A percentile compares a stretch with the other conserved stretches of the same genome.
Evolutionary conservation across 176 grass and related monocot genomes (phyloP).

Genomic region (Hordeum marinum): DNA sequence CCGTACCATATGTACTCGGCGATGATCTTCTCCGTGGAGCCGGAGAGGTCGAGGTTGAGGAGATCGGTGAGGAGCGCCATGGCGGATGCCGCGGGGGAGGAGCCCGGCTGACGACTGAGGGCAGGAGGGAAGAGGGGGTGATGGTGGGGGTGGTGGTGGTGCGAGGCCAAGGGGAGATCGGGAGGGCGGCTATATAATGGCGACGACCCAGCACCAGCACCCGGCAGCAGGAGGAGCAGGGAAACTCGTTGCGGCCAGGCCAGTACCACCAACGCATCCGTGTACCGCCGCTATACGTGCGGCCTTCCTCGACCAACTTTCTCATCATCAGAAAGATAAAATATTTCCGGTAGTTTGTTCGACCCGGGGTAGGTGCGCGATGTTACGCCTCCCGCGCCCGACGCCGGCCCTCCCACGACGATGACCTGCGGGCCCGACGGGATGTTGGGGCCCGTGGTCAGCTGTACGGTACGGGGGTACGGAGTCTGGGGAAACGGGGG

Average conservation of each 20-base stretch:
- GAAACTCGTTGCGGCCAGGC: neutral
- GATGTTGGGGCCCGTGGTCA: accelerated
- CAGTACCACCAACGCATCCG: neutral
- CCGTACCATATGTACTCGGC: conserved; percentile 98
- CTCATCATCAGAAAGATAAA: neutral
- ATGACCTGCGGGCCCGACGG: neutral
- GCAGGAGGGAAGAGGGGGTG: neutral
- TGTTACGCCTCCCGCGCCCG: neutral
- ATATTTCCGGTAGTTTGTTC: neutral
- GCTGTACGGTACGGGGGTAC: accelerated
- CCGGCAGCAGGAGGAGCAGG: neutral
- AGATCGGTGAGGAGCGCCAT: conserved; percentile 96
- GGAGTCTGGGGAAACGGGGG: accelerated
- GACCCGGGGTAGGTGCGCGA: neutral
- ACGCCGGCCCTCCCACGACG: accelerated
- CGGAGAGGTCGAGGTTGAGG: conserved; percentile 77
- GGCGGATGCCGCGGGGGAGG: neutral
- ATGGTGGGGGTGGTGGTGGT: neutral
- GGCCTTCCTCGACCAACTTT: neutral
- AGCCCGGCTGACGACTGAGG: neutral
- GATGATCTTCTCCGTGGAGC: conserved; percentile 87
- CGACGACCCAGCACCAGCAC: neutral
- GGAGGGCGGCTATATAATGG: conserved; percentile 38
- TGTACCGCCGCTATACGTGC: neutral
- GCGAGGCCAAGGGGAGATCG: conserved; percentile 13